Conservation (phyloP, 1,139 yeast genomes). For the Pichia sp. region DNA sequence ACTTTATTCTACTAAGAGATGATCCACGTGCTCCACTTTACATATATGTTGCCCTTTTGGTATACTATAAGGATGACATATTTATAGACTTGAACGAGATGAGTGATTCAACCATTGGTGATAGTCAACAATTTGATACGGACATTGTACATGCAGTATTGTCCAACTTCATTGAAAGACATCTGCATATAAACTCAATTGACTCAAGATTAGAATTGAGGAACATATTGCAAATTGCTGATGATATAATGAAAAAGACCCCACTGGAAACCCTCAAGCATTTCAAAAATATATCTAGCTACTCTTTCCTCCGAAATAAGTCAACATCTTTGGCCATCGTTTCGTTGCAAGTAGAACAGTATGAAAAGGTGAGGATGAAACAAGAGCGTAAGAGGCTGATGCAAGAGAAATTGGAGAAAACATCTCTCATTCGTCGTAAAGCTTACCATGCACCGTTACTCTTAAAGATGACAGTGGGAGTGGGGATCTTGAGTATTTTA, state of each 20-base stretch:
- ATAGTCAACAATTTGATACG: constrained; percentile 26
- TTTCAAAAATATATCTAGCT: constrained; percentile 21
- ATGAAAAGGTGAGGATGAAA: constrained; percentile 1
- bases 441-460: constrained; percentile 10
- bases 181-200: constrained; percentile 21
- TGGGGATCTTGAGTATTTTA: constrained; percentile 21
- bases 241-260: constrained; percentile 26
- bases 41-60: constrained; percentile 48
- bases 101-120: constrained; percentile 29
- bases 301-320: constrained; percentile 19
- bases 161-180: constrained; percentile 21
- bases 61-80: constrained; percentile 36
- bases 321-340: constrained; percentile 12
- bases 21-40: constrained; percentile 39
- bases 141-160: constrained; percentile 31
- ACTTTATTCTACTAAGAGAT: constrained; percentile 46
- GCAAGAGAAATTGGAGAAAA: constrained; percentile 1
- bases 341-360: constrained; percentile 13
- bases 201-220: constrained; percentile 30
- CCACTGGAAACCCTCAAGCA: constrained; percentile 23
- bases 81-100: constrained; percentile 27
- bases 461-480: constrained; percentile 20
- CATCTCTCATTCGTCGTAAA: neutral
- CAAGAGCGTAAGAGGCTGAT: too few species aligned
- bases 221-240: constrained; percentile 33